phyloP scores from a whole-genome alignment of 148 eudicot genomes.

The Diospyros lotus region DNA sequence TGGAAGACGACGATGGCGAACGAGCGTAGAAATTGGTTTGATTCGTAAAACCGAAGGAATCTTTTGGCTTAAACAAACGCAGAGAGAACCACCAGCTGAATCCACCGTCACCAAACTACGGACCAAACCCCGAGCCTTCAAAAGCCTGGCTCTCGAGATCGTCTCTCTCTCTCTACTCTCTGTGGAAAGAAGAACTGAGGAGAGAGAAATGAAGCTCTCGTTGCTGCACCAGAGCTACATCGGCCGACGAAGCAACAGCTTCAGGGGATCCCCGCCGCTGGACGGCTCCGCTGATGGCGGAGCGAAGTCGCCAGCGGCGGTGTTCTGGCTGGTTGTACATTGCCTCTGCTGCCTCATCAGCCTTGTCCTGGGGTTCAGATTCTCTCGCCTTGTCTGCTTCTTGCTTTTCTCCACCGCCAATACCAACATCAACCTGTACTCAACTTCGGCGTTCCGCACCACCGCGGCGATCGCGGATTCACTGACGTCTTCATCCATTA shows the following conservation, averaged over 20 bases:
- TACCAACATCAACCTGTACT: conserved; percentile 20
- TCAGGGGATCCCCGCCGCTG: conserved; percentile 29
- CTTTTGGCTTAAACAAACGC: conserved; percentile 8
- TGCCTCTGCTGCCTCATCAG: conserved; percentile 73
- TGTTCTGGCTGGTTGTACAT: conserved; percentile 67
- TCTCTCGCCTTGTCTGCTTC: conserved; percentile 71
- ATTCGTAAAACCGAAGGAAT: conserved; percentile 25
- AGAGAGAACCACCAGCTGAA: neutral
- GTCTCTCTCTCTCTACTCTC: neutral
- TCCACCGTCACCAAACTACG: neutral
- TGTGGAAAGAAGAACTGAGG: conserved; percentile 2
- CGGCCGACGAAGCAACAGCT: conserved; percentile 63
- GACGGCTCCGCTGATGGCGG: conserved; percentile 30
- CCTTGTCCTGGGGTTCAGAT: conserved; percentile 77
- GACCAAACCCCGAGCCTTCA: neutral
- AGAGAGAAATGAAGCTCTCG: conserved; percentile 58
- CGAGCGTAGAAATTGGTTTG: neutral
- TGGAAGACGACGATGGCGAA: too few relatives aligned
- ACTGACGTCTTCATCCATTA: conserved; percentile 13
- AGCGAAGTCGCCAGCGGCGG: conserved; percentile 50
- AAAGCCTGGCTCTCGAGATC: neutral
- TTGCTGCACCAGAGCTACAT: conserved; percentile 49
- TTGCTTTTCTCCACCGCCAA: conserved; percentile 50
- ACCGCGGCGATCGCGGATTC: conserved; percentile 11
- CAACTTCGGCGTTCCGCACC: conserved; percentile 22